phyloP scores from a whole-genome alignment of 768 basidiomycete genomes.

The Pisolithus marmoratus region DNA sequence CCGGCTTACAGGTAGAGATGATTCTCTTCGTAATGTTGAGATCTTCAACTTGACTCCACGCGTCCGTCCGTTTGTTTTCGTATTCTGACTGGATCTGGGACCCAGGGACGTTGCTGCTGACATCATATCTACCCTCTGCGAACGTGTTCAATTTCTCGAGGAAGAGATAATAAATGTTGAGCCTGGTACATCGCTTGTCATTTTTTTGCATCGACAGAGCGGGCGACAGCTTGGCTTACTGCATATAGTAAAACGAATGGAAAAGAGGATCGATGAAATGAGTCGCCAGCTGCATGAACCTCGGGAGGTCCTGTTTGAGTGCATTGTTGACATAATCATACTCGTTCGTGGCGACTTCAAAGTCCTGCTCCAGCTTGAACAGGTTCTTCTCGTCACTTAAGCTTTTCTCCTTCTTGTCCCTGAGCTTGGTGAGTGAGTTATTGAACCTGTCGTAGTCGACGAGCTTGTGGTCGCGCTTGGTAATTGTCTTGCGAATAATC shows the following conservation, averaged over 20 bases:
- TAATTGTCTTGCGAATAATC: constrained; percentile 86
- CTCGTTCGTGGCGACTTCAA: constrained; percentile 85
- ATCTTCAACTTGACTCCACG: constrained; percentile 71
- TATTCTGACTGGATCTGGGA: constrained; percentile 74
- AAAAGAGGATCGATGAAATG: constrained; percentile 96
- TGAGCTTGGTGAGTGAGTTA: constrained; percentile 88
- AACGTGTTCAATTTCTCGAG: constrained; percentile 92
- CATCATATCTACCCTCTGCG: constrained; percentile 72
- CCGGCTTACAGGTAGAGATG: constrained; percentile 71
- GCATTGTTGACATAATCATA: constrained; percentile 90
- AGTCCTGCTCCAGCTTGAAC: constrained; percentile 98
- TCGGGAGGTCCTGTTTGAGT: constrained; percentile 87
- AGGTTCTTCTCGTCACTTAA: constrained; percentile 94
- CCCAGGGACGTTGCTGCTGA: constrained; percentile 54
- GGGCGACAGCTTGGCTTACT: constrained; percentile 50
- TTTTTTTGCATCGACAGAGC: background rate
- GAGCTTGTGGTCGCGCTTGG: constrained; percentile 97
- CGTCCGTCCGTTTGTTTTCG: constrained; percentile 77
- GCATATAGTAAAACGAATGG: constrained; percentile 99
- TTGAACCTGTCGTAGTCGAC: constrained; percentile 95
- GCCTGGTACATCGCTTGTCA: constrained; percentile 36
- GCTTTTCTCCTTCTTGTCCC: constrained; percentile 98
- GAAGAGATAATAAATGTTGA: constrained; percentile 91
- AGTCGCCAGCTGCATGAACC: constrained; percentile 84
- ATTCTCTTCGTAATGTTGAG: constrained; percentile 80